A percentile compares a stretch with the other conserved stretches of the same genome.
phyloP scores from a whole-genome alignment of 306 rosid species.

The Abrus pulchellus region DNA sequence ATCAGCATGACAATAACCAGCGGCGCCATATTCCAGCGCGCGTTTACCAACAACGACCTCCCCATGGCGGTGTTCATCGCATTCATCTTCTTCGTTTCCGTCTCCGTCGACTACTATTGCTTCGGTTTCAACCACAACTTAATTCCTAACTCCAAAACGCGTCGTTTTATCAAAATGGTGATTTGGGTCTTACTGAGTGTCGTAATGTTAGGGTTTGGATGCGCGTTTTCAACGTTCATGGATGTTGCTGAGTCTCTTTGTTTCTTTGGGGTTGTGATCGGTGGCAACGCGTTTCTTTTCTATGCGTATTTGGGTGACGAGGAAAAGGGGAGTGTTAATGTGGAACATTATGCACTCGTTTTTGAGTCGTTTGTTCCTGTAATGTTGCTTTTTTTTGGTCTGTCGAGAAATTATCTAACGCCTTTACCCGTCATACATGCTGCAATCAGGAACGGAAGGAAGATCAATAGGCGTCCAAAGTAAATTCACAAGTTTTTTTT shows the following conservation, averaged over 20 bases:
- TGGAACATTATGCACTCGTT: neutral
- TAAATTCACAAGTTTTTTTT: too few relatives aligned
- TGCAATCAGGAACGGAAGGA: neutral
- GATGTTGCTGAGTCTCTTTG: neutral
- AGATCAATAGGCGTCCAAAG: too few relatives aligned
- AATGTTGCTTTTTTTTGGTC: neutral
- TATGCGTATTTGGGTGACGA: slow-evolving; percentile 22
- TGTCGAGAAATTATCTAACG: neutral
- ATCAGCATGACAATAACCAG: too few relatives aligned
- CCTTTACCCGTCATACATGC: neutral
- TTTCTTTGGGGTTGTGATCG: slow-evolving; percentile 21
- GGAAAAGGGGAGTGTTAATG: too few relatives aligned
- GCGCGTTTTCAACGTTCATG: slow-evolving; percentile 40
- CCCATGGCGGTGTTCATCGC: too few relatives aligned
- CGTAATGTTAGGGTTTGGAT: slow-evolving; percentile 49
- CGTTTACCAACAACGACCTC: too few relatives aligned
- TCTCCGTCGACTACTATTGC: too few relatives aligned
- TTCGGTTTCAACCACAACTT: too few relatives aligned
- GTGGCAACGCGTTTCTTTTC: slow-evolving; percentile 36
- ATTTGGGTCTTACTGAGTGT: slow-evolving; percentile 46
- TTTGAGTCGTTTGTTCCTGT: neutral
- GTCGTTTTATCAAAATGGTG: neutral
- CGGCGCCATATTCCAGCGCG: too few relatives aligned
- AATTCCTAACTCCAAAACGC: too few relatives aligned
- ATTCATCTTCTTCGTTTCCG: too few relatives aligned